Percentiles rank a stretch among this genome's conserved stretches.
Evolutionary conservation across 352 stramenopile genomes (phyloP).

Genomic region (Sclerospora graminicola): DNA sequence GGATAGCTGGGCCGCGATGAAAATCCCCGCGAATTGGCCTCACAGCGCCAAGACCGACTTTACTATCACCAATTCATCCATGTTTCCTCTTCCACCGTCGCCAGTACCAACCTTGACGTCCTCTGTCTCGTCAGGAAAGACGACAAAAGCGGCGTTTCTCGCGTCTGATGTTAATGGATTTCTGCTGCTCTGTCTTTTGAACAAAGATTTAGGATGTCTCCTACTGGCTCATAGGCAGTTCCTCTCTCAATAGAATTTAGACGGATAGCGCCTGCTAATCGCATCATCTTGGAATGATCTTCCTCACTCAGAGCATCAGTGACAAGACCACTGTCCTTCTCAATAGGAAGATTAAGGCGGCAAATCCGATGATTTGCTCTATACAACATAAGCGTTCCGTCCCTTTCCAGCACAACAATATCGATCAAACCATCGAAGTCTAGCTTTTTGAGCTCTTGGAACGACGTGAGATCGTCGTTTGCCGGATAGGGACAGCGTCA

Average conservation of each 20-base stretch:
- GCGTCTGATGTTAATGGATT: conserved; percentile 17
- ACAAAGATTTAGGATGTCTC: conserved; percentile 25
- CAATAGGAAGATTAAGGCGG: conserved; percentile 10
- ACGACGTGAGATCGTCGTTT: background rate
- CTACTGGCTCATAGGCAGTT: conserved; percentile 27
- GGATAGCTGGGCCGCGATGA: conserved; percentile 22
- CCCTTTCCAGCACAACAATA: conserved; percentile 31
- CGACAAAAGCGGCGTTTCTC: conserved; percentile 25
- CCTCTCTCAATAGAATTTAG: conserved; percentile 17
- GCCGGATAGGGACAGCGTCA: conserved; percentile 29
- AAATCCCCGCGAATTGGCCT: conserved; percentile 16
- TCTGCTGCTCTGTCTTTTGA: conserved; percentile 34
- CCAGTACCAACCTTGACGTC: conserved; percentile 2
- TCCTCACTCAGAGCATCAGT: background rate
- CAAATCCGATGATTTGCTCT: conserved; percentile 4
- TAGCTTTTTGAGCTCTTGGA: background rate
- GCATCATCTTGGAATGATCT: background rate
- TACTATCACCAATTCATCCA: conserved; percentile 17
- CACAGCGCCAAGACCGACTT: conserved; percentile 5
- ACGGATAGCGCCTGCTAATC: conserved; percentile 10
- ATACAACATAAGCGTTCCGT: conserved; percentile 27
- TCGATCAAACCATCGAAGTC: conserved; percentile 9
- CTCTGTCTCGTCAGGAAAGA: background rate
- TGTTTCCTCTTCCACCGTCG: conserved; percentile 8
- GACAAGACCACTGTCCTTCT: background rate